Evolutionary conservation across 371 early-diverging fungal species (phyloP).

Genomic region (Rozella allomycis): DNA sequence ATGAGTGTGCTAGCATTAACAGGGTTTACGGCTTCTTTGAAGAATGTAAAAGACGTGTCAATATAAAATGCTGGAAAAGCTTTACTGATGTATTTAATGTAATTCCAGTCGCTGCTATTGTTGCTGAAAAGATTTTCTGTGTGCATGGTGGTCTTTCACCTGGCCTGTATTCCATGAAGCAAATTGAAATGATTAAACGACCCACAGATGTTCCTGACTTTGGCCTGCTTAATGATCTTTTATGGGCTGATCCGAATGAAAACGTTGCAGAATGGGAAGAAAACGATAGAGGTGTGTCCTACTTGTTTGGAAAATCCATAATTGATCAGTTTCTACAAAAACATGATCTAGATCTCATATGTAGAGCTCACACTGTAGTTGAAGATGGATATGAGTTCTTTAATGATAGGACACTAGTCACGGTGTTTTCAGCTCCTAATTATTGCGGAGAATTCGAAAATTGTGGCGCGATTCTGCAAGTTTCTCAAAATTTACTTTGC

Average conservation of each 20-base stretch:
- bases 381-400: slow-evolving; percentile 98
- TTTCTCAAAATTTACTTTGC: slow-evolving; percentile 77
- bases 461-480: slow-evolving; percentile 80
- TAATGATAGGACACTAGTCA: slow-evolving; percentile 76
- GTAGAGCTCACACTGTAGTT: slow-evolving; percentile 95
- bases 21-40: slow-evolving; percentile 97
- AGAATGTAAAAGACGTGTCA: slow-evolving; percentile 84
- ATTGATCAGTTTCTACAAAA: slow-evolving; percentile 66
- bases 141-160: slow-evolving; percentile 97
- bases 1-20: slow-evolving; percentile 92
- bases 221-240: slow-evolving; percentile 46
- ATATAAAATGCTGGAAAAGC: slow-evolving; percentile 83
- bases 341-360: slow-evolving; percentile 56
- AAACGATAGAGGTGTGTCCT: slow-evolving; percentile 94
- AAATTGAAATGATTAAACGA: slow-evolving; percentile 67
- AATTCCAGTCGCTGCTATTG: slow-evolving; percentile 85
- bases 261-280: slow-evolving; percentile 55
- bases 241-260: slow-evolving; percentile 54
- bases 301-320: slow-evolving; percentile 71
- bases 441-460: slow-evolving; percentile 98
- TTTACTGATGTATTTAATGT: slow-evolving; percentile 97
- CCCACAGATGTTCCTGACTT: slow-evolving; percentile 94
- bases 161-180: slow-evolving; percentile 51
- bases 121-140: slow-evolving; percentile 91
- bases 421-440: slow-evolving; percentile 92